Evolutionary conservation across 164 flowering plant genomes (phyloP).

Genomic region (Litsea cubeba): DNA sequence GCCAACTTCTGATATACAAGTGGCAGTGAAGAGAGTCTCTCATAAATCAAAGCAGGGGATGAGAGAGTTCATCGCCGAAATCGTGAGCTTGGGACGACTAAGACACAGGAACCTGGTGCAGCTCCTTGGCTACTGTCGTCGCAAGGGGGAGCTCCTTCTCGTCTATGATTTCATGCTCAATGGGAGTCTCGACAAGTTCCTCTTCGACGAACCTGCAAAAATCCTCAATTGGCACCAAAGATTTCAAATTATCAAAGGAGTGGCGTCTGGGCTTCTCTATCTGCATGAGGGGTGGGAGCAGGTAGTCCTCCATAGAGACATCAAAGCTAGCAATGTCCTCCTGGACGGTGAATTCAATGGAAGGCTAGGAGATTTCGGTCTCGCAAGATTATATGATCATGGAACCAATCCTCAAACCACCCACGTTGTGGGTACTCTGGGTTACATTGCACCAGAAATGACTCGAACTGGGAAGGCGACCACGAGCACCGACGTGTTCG

Average conservation of each 20-base stretch:
- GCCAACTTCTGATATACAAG: slow-evolving; percentile 5
- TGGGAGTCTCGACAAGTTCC: slow-evolving; percentile 15
- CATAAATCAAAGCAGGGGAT: slow-evolving; percentile 27
- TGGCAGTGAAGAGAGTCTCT: slow-evolving; percentile 23
- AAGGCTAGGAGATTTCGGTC: slow-evolving; percentile 16
- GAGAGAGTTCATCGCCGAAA: slow-evolving; percentile 23
- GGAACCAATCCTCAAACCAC: slow-evolving; percentile 9
- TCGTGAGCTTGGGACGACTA: slow-evolving; percentile 39
- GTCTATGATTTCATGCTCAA: slow-evolving; percentile 16
- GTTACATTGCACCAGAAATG: slow-evolving; percentile 16
- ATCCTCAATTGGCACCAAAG: slow-evolving; percentile 8
- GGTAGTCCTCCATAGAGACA: slow-evolving; percentile 12
- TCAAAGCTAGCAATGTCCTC: slow-evolving; percentile 17
- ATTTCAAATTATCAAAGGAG: slow-evolving; percentile 5
- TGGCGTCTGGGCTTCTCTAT: slow-evolving; percentile 13
- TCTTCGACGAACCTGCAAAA: background rate
- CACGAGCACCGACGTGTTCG: slow-evolving; percentile 11
- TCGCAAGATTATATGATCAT: slow-evolving; percentile 14
- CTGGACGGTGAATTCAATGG: slow-evolving; percentile 12
- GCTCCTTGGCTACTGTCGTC: slow-evolving; percentile 12
- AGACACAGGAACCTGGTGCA: slow-evolving; percentile 34
- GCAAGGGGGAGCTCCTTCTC: slow-evolving; percentile 13
- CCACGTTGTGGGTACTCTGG: slow-evolving; percentile 9
- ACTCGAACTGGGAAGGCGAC: slow-evolving; percentile 3
- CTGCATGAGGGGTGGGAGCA: slow-evolving; percentile 16